phyloP scores from a whole-genome alignment of 106 monocot genomes.

The Phalaenopsis aphrodite region DNA sequence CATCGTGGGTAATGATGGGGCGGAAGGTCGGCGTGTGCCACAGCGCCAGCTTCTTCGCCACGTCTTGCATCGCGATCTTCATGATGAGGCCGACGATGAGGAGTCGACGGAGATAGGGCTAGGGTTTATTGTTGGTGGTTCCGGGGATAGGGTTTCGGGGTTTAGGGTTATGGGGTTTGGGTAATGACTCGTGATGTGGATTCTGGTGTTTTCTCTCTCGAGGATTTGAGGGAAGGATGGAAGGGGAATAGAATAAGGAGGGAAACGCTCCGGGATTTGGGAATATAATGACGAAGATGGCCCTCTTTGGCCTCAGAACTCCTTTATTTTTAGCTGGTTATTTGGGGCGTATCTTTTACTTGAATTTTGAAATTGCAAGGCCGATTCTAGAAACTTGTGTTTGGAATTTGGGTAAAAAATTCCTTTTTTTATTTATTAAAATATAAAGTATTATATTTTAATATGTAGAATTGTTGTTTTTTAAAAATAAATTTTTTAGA shows the following conservation, averaged over 20 bases:
- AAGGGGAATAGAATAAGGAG: background rate
- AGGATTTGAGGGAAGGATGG: background rate
- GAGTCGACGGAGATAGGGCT: background rate
- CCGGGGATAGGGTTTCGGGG: background rate
- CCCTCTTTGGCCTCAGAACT: background rate
- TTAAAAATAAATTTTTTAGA: too few relatives aligned
- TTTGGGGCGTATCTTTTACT: background rate
- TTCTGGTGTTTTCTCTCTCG: background rate
- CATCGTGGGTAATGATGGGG: constrained; percentile 56
- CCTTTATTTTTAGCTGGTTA: background rate
- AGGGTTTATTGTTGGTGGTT: background rate
- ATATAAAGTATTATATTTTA: too few relatives aligned
- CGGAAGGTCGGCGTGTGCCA: constrained; percentile 61
- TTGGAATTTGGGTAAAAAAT: too few relatives aligned
- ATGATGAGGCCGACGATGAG: background rate
- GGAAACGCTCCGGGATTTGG: constrained; percentile 1
- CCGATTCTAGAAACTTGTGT: too few relatives aligned
- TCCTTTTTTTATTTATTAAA: too few relatives aligned
- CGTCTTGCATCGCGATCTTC: constrained; percentile 39
- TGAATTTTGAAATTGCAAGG: background rate
- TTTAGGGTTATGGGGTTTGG: background rate
- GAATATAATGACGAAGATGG: background rate
- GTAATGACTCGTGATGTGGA: background rate
- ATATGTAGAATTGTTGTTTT: too few relatives aligned
- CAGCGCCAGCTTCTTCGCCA: constrained; percentile 48